Evolutionary conservation across 495 filamentous ascomycete species (phyloP).

Genomic region (Penicillium psychrofluorescens): DNA sequence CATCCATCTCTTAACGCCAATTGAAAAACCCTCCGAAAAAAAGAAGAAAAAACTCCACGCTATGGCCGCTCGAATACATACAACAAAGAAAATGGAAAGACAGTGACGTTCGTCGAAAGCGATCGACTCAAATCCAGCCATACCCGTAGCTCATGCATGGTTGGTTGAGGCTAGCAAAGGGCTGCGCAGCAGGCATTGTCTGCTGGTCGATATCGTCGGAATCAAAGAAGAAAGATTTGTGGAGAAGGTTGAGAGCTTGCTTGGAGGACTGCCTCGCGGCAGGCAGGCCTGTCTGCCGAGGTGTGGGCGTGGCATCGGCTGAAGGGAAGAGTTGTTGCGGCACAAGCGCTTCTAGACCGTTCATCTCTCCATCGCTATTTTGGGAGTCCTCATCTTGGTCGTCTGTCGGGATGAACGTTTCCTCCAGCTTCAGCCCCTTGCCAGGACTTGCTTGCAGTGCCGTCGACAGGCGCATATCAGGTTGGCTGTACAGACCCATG

Average conservation of each 20-base stretch:
- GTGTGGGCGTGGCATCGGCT: constrained; percentile 2
- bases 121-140: constrained; percentile 29
- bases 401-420: constrained; percentile 71
- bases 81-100: constrained; percentile 5
- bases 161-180: constrained; percentile 22
- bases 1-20: constrained; percentile 14
- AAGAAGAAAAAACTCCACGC: constrained; percentile 25
- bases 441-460: constrained; percentile 43
- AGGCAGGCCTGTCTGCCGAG: constrained; percentile 2
- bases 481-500: constrained; percentile 75
- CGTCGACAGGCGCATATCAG: constrained; percentile 43
- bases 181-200: constrained; percentile 17
- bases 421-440: constrained; percentile 76
- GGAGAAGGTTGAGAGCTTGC: constrained; percentile 28
- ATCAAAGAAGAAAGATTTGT: constrained; percentile 43
- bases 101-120: not conserved
- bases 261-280: constrained; percentile 22
- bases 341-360: constrained; percentile 12
- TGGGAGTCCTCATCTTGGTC: constrained; percentile 52
- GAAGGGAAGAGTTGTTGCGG: constrained; percentile 3
- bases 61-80: constrained; percentile 24
- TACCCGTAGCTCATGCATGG: constrained; percentile 36
- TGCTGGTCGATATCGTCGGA: constrained; percentile 30
- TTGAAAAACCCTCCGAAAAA: constrained; percentile 2
- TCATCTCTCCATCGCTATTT: constrained; percentile 33